Conservation (phyloP, 2,329 filamentous ascomycete genomes). For the Aspergillus tubingensis region DNA sequence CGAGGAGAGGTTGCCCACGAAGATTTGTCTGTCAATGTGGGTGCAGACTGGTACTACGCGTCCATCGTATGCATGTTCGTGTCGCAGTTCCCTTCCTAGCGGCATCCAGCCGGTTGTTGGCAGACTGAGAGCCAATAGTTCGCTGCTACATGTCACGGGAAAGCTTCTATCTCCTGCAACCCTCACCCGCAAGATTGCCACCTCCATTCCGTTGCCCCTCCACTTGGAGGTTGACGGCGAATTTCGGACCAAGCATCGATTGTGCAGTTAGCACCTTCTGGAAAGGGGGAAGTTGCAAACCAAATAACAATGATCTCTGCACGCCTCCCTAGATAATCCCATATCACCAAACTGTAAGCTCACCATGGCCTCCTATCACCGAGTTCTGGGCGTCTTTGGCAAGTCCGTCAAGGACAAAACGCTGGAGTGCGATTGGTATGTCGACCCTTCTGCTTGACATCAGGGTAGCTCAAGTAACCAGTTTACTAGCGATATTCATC, state of each 20-base stretch:
- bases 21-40: background rate
- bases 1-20: background rate
- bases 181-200: too few relatives aligned
- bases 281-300: background rate
- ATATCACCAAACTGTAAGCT: background rate
- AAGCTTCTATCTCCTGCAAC: too few relatives aligned
- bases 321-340: background rate
- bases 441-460: background rate
- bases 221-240: background rate
- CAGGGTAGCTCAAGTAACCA: background rate
- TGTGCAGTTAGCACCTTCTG: background rate
- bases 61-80: background rate
- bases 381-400: slow-evolving; percentile 13
- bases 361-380: slow-evolving; percentile 16
- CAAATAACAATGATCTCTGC: background rate
- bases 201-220: background rate
- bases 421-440: slow-evolving; percentile 16
- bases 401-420: slow-evolving; percentile 13
- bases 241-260: too few relatives aligned
- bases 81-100: too few relatives aligned
- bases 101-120: too few relatives aligned
- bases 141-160: too few relatives aligned
- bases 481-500: slow-evolving; percentile 15
- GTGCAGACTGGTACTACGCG: background rate
- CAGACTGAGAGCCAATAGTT: too few relatives aligned